Evolutionary conservation across 2,329 filamentous ascomycete genomes (phyloP).

Genomic region (Magnaporthiopsis poae): DNA sequence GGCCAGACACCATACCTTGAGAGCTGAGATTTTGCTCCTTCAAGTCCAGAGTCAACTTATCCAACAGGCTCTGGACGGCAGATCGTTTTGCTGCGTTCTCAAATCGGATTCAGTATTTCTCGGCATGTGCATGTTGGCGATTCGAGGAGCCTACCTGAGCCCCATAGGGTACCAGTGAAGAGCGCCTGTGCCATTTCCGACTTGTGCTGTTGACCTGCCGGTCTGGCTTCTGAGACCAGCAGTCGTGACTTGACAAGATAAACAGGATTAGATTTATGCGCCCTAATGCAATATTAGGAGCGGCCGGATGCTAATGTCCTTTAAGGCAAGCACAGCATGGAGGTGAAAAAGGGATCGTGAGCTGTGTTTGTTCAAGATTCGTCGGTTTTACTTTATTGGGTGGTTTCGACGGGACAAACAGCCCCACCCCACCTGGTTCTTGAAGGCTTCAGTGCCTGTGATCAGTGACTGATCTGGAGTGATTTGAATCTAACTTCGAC

Average conservation of each 20-base stretch:
- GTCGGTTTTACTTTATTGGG: not conserved
- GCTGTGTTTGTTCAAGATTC: not conserved
- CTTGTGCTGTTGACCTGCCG: not conserved
- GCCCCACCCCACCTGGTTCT: too few relatives aligned
- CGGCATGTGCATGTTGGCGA: not conserved
- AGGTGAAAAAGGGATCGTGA: not conserved
- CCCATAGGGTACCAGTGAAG: not conserved
- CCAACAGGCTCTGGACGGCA: constrained; percentile 56
- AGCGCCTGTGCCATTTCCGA: not conserved
- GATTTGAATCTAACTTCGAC: not conserved
- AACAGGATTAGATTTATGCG: not conserved
- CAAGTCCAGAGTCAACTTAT: constrained; percentile 50
- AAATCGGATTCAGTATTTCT: not conserved
- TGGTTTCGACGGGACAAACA: not conserved
- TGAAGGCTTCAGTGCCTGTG: not conserved
- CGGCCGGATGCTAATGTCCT: too few relatives aligned
- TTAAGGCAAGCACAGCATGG: not conserved
- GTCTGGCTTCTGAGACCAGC: too few relatives aligned
- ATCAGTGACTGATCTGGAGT: not conserved
- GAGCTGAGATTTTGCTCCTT: constrained; percentile 46
- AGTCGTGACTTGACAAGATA: too few relatives aligned
- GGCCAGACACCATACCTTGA: constrained; percentile 36
- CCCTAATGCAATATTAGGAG: too few relatives aligned
- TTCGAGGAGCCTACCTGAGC: not conserved
- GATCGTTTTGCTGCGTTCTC: constrained; percentile 52